Evolutionary conservation across 2,329 filamentous ascomycete genomes (phyloP).

Genomic region (Alternaria consortialis): DNA sequence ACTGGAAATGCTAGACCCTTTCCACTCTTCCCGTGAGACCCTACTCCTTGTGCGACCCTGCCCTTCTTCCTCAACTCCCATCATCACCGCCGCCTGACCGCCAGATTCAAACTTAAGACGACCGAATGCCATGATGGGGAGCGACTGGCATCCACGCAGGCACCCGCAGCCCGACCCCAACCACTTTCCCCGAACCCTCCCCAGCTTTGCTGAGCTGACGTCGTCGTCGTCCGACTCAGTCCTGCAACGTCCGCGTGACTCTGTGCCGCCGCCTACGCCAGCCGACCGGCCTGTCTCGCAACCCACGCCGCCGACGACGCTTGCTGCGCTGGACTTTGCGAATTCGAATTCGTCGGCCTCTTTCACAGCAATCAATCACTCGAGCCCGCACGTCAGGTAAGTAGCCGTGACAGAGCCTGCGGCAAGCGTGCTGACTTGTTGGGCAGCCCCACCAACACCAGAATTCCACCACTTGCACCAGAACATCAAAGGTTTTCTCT

Average conservation of each 20-base stretch:
- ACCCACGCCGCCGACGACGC: slow-evolving; percentile 9
- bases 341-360: slow-evolving; percentile 10
- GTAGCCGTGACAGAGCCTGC: slow-evolving; percentile 6
- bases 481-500: slow-evolving; percentile 17
- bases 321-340: slow-evolving; percentile 6
- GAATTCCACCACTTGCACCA: slow-evolving; percentile 12
- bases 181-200: slow-evolving; percentile 27
- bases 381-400: slow-evolving; percentile 28
- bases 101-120: slow-evolving; percentile 11
- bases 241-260: slow-evolving; percentile 26
- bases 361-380: slow-evolving; percentile 26
- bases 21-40: slow-evolving; percentile 15
- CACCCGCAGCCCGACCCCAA: slow-evolving; percentile 18
- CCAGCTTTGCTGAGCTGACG: slow-evolving; percentile 36
- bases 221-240: slow-evolving; percentile 26
- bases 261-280: slow-evolving; percentile 12
- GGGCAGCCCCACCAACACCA: slow-evolving; percentile 22
- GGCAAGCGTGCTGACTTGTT: slow-evolving; percentile 17
- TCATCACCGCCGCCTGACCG: slow-evolving; percentile 11
- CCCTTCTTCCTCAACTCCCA: slow-evolving; percentile 9
- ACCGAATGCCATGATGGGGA: slow-evolving; percentile 24
- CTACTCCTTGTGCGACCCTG: slow-evolving; percentile 18
- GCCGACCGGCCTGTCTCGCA: slow-evolving; percentile 19
- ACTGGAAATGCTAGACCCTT: slow-evolving; percentile 18
- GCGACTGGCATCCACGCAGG: slow-evolving; percentile 24